Evolutionary conservation across 129 eudicot species (phyloP).

Genomic region (Sambucus nigra): DNA sequence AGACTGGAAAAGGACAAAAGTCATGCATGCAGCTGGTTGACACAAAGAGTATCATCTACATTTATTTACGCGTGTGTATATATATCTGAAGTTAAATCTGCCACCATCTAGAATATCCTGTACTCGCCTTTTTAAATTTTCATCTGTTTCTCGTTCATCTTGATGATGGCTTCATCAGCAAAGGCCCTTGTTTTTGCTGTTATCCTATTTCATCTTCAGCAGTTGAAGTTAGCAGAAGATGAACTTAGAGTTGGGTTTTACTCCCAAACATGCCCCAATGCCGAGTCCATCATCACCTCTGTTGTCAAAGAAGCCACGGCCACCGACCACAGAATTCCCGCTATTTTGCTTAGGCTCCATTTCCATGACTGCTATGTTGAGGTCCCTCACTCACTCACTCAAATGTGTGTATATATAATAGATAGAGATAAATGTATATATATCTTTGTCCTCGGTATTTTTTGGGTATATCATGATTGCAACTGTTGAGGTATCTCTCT

Average conservation of each 20-base stretch:
- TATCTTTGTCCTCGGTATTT: neutral
- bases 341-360: slow-evolving; percentile 1
- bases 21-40: no score
- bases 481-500: no score
- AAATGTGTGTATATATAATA: neutral
- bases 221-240: neutral
- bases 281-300: neutral
- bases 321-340: slow-evolving; percentile 5
- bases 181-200: no score
- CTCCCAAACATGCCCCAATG: slow-evolving; percentile 9
- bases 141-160: no score
- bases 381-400: slow-evolving; percentile 3
- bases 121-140: no score
- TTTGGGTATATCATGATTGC: neutral
- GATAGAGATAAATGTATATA: neutral
- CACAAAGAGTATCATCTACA: no score
- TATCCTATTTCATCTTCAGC: no score
- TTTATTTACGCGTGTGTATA: no score
- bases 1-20: no score
- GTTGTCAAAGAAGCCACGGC: slow-evolving; percentile 4
- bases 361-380: slow-evolving; percentile 3
- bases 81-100: no score
- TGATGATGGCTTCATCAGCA: no score
- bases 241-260: slow-evolving; percentile 5
- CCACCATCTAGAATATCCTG: no score